A percentile compares a stretch with the other conserved stretches of the same genome.
phyloP scores from a whole-genome alignment of 1,284 basidiomycete species.

The Leccinum griseonigrum region DNA sequence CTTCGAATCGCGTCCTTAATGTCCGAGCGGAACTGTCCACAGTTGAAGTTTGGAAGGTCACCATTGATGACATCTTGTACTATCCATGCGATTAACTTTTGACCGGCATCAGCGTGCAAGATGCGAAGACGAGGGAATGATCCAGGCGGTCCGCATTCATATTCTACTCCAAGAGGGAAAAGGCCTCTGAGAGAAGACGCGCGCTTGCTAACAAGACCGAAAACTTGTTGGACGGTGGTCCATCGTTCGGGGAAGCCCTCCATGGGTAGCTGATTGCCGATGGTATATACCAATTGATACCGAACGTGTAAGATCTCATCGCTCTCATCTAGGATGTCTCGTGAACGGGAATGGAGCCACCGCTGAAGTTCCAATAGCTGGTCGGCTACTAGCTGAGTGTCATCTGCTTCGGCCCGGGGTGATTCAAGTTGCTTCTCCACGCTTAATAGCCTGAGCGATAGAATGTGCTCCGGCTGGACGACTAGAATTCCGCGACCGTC shows the following conservation, averaged over 20 bases:
- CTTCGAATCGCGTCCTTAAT: slow-evolving; percentile 18
- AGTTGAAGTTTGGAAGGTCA: slow-evolving; percentile 17
- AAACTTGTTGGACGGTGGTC: slow-evolving; percentile 37
- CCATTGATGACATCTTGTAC: slow-evolving; percentile 14
- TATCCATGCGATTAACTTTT: slow-evolving; percentile 19
- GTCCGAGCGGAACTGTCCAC: slow-evolving; percentile 16
- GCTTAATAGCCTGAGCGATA: slow-evolving; percentile 48
- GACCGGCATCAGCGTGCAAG: slow-evolving; percentile 22
- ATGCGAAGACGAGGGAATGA: slow-evolving; percentile 35
- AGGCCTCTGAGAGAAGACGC: background rate
- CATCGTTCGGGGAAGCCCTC: slow-evolving; percentile 2
- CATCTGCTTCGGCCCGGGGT: background rate
- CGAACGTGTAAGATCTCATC: slow-evolving; percentile 1
- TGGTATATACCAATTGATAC: background rate
- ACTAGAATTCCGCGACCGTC: slow-evolving; percentile 42
- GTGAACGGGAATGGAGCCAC: slow-evolving; percentile 36
- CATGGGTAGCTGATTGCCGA: background rate
- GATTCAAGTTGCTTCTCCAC: slow-evolving; percentile 33
- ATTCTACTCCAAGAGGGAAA: slow-evolving; percentile 11
- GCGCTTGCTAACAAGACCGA: slow-evolving; percentile 24
- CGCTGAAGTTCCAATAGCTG: slow-evolving; percentile 26
- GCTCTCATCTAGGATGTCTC: background rate
- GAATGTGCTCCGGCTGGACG: slow-evolving; percentile 51
- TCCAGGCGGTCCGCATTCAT: background rate
- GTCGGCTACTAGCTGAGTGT: background rate